Base-by-base conservation (phyloP, 768 basidiomycete genomes). In the Gymnopilus junonius region DNA sequence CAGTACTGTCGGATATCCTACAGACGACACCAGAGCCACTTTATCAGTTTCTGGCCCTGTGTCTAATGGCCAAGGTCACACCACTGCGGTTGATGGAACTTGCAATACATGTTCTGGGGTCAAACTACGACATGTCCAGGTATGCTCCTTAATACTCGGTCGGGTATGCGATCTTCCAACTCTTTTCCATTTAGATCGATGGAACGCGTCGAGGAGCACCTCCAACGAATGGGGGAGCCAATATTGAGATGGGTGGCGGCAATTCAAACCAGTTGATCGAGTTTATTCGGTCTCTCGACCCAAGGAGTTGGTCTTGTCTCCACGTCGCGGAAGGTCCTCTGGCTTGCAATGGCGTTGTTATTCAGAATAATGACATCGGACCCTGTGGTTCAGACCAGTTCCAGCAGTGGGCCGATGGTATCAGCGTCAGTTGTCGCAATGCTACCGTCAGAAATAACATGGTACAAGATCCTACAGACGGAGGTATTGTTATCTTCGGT, bases 351-450 rank as follows among this genome's bases (percentile, higher is more conserved):
- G 87, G 87, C 60, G 79, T 76, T 12, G 85, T 84, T 3, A 80
- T 95, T 32, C 89, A 90, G 70, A 89, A 93, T 75, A 95, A 95
- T 67, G 91, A 94, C 65, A 87, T 95, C 43, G 94, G 91, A 3
- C 92, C 92, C 2, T 88, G 89, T 63, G 92, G 92, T 8, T 77
- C 77, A 1, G 87, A 90, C 61, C 63, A 67, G 4, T 91, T 84
- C 69, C 84, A 87, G 64, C 76, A 92, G 72, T 94, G 92, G 92
- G 91, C 92, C 1, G 92, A 93, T 70, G 92, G 92, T 5, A 89
- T 94, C 68, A 92, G 90, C 66, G 73, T 93, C 56, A 86, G 85
- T 65, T 94, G 92, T 71, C 76, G 74, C 64, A 86, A 88, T 71
- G 81, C 83, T 63, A 63, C 85, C 37, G 79, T 93, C 32, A 83